These are phyloP conservation scores for Botrytis sinoallii DNA, from an alignment of 2,329 filamentous ascomycete genomes.

Conservation along the genomic window DNA sequence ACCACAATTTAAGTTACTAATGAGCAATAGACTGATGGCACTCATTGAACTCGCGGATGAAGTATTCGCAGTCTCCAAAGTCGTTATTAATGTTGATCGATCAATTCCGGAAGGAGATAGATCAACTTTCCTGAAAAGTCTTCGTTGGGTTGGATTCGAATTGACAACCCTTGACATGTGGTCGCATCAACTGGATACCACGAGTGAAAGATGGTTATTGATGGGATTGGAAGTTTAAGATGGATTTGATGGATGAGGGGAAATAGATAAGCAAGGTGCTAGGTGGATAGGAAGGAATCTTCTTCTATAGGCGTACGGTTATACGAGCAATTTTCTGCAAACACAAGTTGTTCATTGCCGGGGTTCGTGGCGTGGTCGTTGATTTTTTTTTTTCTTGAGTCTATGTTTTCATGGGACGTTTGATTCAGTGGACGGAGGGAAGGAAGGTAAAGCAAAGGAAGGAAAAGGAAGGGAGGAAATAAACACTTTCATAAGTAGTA, in stretches of 20 bases:
- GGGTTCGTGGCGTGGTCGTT: conserved; percentile 12
- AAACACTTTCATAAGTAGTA: not conserved
- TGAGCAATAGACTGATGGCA: conserved; percentile 67
- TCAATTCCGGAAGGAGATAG: conserved; percentile 59
- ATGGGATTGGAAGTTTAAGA: conserved; percentile 79
- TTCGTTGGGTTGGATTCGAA: conserved; percentile 92
- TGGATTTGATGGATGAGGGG: not conserved
- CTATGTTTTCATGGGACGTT: not conserved
- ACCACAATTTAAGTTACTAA: conserved; percentile 34
- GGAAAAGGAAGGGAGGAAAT: not conserved
- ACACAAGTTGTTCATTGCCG: conserved; percentile 7
- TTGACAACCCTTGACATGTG: conserved; percentile 77
- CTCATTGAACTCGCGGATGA: conserved; percentile 83
- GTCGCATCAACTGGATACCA: conserved; percentile 60
- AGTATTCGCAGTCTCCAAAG: conserved; percentile 70
- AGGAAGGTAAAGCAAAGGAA: not conserved
- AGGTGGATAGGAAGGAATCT: not conserved
- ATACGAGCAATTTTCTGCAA: conserved; percentile 7
- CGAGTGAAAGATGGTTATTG: conserved; percentile 79
- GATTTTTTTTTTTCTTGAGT: not conserved
- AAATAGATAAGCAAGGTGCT: conserved; percentile 5
- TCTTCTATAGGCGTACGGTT: conserved; percentile 5
- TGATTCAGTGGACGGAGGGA: not conserved
- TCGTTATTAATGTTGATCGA: conserved; percentile 80
- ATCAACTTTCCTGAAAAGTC: conserved; percentile 70